These are phyloP conservation scores for Aspergillus leporis DNA, from an alignment of 495 filamentous ascomycete species.

Conservation along the genomic window DNA sequence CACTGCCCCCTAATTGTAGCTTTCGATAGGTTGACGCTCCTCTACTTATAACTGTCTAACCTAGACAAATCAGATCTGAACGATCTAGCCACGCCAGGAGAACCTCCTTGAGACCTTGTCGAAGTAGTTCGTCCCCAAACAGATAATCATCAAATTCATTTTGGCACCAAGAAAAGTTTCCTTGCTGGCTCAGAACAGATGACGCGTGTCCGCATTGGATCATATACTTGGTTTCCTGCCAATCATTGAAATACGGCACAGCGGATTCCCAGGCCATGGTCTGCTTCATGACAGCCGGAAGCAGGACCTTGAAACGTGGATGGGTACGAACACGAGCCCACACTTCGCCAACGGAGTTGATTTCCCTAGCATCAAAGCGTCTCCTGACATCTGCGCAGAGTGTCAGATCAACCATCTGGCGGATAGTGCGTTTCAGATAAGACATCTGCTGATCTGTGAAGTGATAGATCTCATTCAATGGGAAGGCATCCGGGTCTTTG, in stretches of 20 bases:
- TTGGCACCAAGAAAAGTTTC: background rate
- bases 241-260: background rate
- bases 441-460: background rate
- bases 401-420: background rate
- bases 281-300: background rate
- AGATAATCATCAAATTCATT: background rate
- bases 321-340: background rate
- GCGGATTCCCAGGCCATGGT: background rate
- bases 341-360: background rate
- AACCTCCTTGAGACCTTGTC: conserved; percentile 1
- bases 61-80: background rate
- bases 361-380: background rate
- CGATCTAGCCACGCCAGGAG: background rate
- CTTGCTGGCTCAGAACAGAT: background rate
- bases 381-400: background rate
- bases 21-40: too few species aligned
- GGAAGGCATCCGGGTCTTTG: background rate
- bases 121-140: background rate
- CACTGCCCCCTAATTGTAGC: too few species aligned
- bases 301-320: background rate
- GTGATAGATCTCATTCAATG: background rate
- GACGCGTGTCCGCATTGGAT: background rate
- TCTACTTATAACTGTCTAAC: too few species aligned
- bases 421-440: background rate
- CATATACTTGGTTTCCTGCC: background rate